Percentiles rank a stretch among this genome's conserved stretches.
Evolutionary conservation across 1,284 basidiomycete genomes (phyloP).

Genomic region (Ceratobasidium papillatum): DNA sequence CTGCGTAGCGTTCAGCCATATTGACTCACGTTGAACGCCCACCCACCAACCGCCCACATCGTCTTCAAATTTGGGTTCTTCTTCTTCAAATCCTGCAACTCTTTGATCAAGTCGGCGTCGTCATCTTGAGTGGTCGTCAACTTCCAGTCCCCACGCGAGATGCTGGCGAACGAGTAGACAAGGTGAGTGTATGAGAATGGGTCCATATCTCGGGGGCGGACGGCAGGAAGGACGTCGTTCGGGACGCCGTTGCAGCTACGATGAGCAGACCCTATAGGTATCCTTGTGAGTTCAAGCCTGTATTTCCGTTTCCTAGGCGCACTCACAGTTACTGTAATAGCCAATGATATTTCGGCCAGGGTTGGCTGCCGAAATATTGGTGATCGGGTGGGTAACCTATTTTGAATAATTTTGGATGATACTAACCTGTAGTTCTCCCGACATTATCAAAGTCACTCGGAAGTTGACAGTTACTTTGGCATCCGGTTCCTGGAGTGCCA

Average conservation of each 20-base stretch:
- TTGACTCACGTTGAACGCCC: constrained; percentile 30
- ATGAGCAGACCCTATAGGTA: constrained; percentile 17
- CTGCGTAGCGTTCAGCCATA: neutral
- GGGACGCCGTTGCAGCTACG: constrained; percentile 16
- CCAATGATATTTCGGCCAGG: constrained; percentile 33
- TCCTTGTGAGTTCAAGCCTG: no score
- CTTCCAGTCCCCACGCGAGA: constrained; percentile 23
- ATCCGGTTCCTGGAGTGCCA: constrained; percentile 23
- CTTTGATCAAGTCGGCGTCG: constrained; percentile 16
- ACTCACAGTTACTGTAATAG: constrained; percentile 29
- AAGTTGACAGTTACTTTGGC: constrained; percentile 24
- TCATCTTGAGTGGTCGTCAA: constrained; percentile 9
- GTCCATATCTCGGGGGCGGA: constrained; percentile 15
- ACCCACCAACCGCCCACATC: constrained; percentile 37
- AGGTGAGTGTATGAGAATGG: constrained; percentile 20
- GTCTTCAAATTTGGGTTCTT: constrained; percentile 29
- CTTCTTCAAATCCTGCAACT: constrained; percentile 25
- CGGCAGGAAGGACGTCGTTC: constrained; percentile 7
- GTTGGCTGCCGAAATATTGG: no score
- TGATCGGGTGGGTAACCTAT: neutral
- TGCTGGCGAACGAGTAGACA: constrained; percentile 33
- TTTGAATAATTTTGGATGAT: neutral
- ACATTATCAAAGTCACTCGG: constrained; percentile 26
- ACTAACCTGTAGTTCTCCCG: constrained; percentile 1
- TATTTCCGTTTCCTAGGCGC: no score